These are phyloP conservation scores for Blepharisma stoltei DNA, from an alignment of 73 alveolate species.

Conservation along the genomic window DNA sequence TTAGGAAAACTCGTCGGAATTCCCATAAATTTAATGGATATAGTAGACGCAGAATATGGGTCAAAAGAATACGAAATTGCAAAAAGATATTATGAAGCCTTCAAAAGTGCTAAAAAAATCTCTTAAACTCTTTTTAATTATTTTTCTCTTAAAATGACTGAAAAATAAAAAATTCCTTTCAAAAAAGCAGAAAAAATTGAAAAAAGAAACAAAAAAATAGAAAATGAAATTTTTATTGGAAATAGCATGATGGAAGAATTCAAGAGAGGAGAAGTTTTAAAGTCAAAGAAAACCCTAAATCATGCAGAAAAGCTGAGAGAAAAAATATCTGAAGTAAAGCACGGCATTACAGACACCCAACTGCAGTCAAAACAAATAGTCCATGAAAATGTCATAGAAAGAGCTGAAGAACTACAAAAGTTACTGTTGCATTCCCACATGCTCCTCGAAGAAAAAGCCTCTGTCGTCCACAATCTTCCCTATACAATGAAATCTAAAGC, in stretches of 20 bases:
- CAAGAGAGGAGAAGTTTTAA: background rate
- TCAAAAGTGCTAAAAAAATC: background rate
- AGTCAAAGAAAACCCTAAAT: background rate
- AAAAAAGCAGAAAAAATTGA: background rate
- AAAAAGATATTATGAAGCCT: background rate
- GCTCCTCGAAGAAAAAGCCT: conserved; percentile 24
- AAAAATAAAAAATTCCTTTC: too few species aligned
- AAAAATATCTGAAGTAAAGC: background rate
- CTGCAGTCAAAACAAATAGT: background rate
- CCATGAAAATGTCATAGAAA: conserved; percentile 9
- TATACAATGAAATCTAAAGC: conserved; percentile 6
- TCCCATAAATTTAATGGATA: background rate
- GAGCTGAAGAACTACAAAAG: conserved; percentile 5
- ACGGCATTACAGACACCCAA: background rate
- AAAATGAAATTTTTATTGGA: background rate
- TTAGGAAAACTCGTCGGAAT: conserved; percentile 13
- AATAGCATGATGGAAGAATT: background rate
- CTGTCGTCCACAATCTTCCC: conserved; percentile 16
- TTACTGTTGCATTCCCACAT: background rate
- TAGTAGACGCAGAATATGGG: background rate
- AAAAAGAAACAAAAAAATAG: background rate
- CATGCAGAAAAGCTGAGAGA: conserved; percentile 1
- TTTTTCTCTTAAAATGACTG: too few species aligned
- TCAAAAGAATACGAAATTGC: background rate
- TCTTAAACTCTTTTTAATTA: too few species aligned